These are phyloP conservation scores for Diplotaxis tenuifolia DNA, from an alignment of 345 rosid genomes.

Conservation along the genomic window DNA sequence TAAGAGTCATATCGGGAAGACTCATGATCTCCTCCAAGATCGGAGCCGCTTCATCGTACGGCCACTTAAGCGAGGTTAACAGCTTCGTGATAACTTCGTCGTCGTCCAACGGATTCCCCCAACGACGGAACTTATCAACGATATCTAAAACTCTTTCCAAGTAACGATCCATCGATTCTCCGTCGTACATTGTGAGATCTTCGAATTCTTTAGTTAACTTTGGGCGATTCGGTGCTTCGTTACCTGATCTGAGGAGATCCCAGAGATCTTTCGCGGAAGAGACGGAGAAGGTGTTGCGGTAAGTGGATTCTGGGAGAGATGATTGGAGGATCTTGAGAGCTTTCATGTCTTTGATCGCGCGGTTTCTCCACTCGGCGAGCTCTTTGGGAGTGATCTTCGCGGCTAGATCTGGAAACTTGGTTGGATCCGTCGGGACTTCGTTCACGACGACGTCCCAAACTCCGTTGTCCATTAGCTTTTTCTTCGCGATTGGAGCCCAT, in stretches of 20 bases:
- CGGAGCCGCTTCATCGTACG: not conserved
- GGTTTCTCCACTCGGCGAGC: constrained; percentile 15
- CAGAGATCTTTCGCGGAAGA: constrained; percentile 26
- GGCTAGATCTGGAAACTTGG: constrained; percentile 4
- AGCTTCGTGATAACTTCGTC: not conserved
- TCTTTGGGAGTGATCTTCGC: not conserved
- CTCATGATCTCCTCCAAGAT: constrained; percentile 5
- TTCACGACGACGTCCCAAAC: constrained; percentile 6
- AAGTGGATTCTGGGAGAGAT: constrained; percentile 10
- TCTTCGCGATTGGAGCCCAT: not conserved
- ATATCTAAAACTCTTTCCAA: not conserved
- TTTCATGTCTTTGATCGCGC: not conserved
- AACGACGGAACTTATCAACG: not conserved
- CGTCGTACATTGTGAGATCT: not conserved
- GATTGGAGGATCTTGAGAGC: constrained; percentile 20
- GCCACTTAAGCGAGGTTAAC: not conserved
- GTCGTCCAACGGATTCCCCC: not conserved
- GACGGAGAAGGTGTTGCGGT: not conserved
- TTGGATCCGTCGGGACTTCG: constrained; percentile 17
- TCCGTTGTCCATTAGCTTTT: constrained; percentile 14
- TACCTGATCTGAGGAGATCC: constrained; percentile 10
- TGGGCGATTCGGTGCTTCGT: not conserved
- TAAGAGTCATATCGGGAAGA: constrained; percentile 1
- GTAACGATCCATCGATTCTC: not conserved
- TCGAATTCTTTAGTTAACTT: constrained; percentile 13